A percentile compares a stretch with the other conserved stretches of the same genome.
Evolutionary conservation across 164 flowering plant species (phyloP).

Genomic region (Stephania cephalantha): DNA sequence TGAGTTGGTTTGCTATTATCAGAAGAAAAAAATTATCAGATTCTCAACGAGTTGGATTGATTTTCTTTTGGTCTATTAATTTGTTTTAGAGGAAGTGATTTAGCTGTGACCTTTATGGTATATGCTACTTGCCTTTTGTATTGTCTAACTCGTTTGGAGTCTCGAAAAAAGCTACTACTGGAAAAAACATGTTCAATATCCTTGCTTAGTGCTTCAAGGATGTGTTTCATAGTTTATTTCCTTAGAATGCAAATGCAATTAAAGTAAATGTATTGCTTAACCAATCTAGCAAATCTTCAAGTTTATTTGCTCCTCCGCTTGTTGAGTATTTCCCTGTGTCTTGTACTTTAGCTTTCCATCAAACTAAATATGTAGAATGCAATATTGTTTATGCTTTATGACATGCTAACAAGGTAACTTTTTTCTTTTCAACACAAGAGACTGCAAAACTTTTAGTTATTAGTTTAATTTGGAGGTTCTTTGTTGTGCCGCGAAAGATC

Average conservation of each 20-base stretch:
- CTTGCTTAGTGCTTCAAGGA: background rate
- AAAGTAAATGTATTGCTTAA: slow-evolving; percentile 53
- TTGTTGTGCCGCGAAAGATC: slow-evolving; percentile 58
- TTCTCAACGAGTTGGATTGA: background rate
- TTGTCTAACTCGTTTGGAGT: background rate
- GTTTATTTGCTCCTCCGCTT: slow-evolving; percentile 48
- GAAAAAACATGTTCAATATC: background rate
- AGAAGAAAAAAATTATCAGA: too few relatives aligned
- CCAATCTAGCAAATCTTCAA: slow-evolving; percentile 37
- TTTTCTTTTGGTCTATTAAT: background rate
- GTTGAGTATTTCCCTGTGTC: slow-evolving; percentile 90
- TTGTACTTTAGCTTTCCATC: background rate
- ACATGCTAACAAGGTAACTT: slow-evolving; percentile 1
- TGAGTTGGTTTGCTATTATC: too few relatives aligned
- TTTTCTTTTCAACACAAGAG: slow-evolving; percentile 49
- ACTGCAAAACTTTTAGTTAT: slow-evolving; percentile 44
- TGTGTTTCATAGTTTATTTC: background rate
- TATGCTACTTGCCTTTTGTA: background rate
- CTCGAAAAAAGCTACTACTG: background rate
- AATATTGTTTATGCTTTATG: slow-evolving; percentile 2
- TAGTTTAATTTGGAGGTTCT: slow-evolving; percentile 62
- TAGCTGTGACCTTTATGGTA: background rate
- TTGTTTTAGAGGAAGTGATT: background rate
- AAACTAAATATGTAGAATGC: background rate
- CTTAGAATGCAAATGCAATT: slow-evolving; percentile 73